These are phyloP conservation scores for Blastobotrys terrestris DNA, from an alignment of 805 yeast species.

Conservation along the genomic window DNA sequence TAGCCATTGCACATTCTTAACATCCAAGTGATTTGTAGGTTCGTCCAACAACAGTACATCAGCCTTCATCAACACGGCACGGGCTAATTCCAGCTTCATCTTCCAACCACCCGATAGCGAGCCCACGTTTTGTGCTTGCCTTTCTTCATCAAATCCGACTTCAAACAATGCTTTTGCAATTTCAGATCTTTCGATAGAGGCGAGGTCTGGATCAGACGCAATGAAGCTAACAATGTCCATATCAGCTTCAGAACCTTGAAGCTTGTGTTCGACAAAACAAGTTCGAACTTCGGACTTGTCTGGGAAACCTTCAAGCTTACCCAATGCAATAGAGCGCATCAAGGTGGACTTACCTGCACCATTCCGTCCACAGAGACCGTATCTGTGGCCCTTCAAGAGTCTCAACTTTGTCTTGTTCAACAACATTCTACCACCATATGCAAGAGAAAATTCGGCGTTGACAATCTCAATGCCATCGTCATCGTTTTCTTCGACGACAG, in stretches of 20 bases:
- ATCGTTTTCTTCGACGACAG: conserved; percentile 48
- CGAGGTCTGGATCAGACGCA: conserved; percentile 80
- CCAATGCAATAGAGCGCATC: conserved; percentile 94
- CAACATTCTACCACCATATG: conserved; percentile 96
- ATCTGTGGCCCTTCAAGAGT: conserved; percentile 88
- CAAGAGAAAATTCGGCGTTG: conserved; percentile 89
- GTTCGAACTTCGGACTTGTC: conserved; percentile 79
- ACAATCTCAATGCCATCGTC: conserved; percentile 88
- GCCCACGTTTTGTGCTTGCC: conserved; percentile 87
- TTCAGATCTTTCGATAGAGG: conserved; percentile 55
- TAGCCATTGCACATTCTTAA: conserved; percentile 87
- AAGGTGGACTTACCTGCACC: conserved; percentile 99
- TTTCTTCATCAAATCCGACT: conserved; percentile 89
- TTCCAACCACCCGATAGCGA: conserved; percentile 99
- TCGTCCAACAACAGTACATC: conserved; percentile 92
- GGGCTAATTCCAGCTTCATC: conserved; percentile 96
- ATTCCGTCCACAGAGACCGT: conserved; percentile 96
- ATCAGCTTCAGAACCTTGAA: conserved; percentile 92
- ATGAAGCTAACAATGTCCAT: conserved; percentile 83
- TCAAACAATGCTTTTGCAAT: conserved; percentile 69
- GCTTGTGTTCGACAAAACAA: conserved; percentile 93
- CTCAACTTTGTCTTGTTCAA: conserved; percentile 86
- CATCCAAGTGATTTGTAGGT: conserved; percentile 98
- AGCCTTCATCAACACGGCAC: conserved; percentile 97
- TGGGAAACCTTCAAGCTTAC: conserved; percentile 97